Conservation (phyloP, 2,329 filamentous ascomycete genomes). For the Coniella lustricola region DNA sequence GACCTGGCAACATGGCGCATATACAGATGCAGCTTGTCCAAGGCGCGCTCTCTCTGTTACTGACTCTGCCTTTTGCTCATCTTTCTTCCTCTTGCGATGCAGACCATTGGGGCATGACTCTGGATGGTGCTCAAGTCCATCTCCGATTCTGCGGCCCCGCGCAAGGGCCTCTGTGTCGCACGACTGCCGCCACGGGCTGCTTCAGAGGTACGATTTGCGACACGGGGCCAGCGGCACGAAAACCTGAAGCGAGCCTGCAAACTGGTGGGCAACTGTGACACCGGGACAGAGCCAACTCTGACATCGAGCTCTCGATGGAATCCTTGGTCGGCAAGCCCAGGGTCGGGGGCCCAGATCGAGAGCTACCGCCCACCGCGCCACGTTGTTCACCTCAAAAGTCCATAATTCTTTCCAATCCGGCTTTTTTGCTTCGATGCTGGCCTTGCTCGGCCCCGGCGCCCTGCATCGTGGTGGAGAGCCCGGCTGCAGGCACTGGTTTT, state of each 20-base stretch:
- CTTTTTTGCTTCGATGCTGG: background rate
- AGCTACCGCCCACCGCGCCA: constrained; percentile 1
- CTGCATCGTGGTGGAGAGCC: background rate
- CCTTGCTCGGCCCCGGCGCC: background rate
- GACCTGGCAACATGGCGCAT: background rate
- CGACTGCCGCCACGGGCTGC: background rate
- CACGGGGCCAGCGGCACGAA: background rate
- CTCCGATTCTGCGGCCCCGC: background rate
- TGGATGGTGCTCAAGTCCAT: background rate
- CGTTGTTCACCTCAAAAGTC: background rate
- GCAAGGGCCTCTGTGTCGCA: background rate
- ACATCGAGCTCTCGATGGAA: background rate
- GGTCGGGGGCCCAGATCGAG: background rate
- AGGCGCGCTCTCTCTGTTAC: too few relatives aligned
- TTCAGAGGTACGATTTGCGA: background rate
- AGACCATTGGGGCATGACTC: too few relatives aligned
- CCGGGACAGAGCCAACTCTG: too few relatives aligned
- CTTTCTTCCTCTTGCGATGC: too few relatives aligned
- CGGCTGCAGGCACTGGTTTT: constrained; percentile 1
- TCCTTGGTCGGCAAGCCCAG: background rate
- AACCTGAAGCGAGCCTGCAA: too few relatives aligned
- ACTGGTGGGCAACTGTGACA: too few relatives aligned
- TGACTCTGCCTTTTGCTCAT: too few relatives aligned
- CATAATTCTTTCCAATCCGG: constrained; percentile 2
- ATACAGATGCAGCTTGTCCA: too few relatives aligned